Base-by-base conservation (phyloP, 2,329 filamentous ascomycete species). In the Pseudocercospora crystallina region DNA sequence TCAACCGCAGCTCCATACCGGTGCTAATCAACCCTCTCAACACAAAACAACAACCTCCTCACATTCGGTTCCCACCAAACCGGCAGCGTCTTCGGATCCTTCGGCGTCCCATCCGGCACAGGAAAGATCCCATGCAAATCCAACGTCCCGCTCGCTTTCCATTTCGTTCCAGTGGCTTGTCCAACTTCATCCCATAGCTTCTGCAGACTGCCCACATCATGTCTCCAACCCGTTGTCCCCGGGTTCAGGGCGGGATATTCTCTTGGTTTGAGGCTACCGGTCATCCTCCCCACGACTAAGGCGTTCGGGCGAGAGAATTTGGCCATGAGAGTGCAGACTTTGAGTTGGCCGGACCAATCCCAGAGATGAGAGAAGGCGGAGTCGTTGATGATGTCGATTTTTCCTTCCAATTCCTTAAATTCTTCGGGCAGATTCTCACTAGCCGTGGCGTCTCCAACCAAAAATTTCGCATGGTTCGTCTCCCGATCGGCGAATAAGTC, bases 401-500 rank as follows among this genome's bases (percentile, higher is more conserved):
- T 43, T 9, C 33, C 33, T 5, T 43, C n/a, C 2, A 43, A 17
- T 12, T 29, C 8, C 8, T 14, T 8, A 15, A 43, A 43, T 1
- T 29, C 31, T 13, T 13, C 10, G 4, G 20, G 20, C 4, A 26
- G 7, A 26, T 26, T 26, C 20, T 26, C 20, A 26, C 20, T 26
- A 13, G 26, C 11, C 2, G 33, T n/a, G 5, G 29, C 29, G 9
- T 43, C 29, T 7, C 40, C 40, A 13, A 43, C 33, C 10, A 43
- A 12, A 31, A 43, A 43, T 17, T 31, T 43, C 29, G 40, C 40
- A 17, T 32, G 13, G 12, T 43, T 43, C 12, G 29, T 43, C 5
- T 68, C 60, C 13, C 59, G 61, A 51, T 73, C 71, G 3, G 56
- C 54, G 54, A 73, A 74, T 5, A 73, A 58, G 4, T 72, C 65